Percentiles rank a stretch among this genome's conserved stretches.
These are phyloP conservation scores for Cerioporus squamosus DNA, from an alignment of 1,284 basidiomycete genomes.

Conservation along the genomic window DNA sequence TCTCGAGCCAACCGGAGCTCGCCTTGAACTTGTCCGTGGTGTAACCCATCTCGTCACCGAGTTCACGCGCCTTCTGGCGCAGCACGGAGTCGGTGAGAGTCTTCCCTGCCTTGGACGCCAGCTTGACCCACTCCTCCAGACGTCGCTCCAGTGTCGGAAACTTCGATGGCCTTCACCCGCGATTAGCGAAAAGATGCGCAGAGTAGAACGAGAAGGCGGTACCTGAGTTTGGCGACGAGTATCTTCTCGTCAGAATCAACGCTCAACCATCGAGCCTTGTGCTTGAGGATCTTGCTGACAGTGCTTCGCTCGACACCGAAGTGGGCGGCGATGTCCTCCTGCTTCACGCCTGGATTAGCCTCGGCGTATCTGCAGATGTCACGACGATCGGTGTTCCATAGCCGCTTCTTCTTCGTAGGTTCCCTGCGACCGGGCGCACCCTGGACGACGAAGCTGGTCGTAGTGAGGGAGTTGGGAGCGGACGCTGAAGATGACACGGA, in stretches of 20 bases:
- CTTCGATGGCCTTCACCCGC: slow-evolving; percentile 61
- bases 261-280: slow-evolving; percentile 81
- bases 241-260: slow-evolving; percentile 62
- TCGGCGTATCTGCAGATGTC: slow-evolving; percentile 75
- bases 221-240: slow-evolving; percentile 68
- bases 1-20: slow-evolving; percentile 91
- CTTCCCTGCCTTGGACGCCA: slow-evolving; percentile 48
- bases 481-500: slow-evolving; percentile 50
- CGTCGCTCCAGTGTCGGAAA: slow-evolving; percentile 74
- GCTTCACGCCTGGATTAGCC: slow-evolving; percentile 66
- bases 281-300: slow-evolving; percentile 91
- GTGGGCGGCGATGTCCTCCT: slow-evolving; percentile 79
- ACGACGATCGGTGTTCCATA: slow-evolving; percentile 75
- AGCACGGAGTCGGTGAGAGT: slow-evolving; percentile 75
- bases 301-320: slow-evolving; percentile 90
- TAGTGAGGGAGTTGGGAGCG: slow-evolving; percentile 37
- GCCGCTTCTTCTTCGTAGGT: slow-evolving; percentile 67
- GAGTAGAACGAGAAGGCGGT: slow-evolving; percentile 19
- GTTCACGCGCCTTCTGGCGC: slow-evolving; percentile 70
- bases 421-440: slow-evolving; percentile 26
- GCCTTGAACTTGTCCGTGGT: slow-evolving; percentile 84
- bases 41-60: slow-evolving; percentile 62
- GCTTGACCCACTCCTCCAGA: slow-evolving; percentile 43
- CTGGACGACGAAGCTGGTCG: slow-evolving; percentile 28
- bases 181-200: slow-evolving; percentile 15